A percentile compares a stretch with the other conserved stretches of the same genome.
Conservation (phyloP, 2,329 filamentous ascomycete genomes). For the Penicillium sp. region DNA sequence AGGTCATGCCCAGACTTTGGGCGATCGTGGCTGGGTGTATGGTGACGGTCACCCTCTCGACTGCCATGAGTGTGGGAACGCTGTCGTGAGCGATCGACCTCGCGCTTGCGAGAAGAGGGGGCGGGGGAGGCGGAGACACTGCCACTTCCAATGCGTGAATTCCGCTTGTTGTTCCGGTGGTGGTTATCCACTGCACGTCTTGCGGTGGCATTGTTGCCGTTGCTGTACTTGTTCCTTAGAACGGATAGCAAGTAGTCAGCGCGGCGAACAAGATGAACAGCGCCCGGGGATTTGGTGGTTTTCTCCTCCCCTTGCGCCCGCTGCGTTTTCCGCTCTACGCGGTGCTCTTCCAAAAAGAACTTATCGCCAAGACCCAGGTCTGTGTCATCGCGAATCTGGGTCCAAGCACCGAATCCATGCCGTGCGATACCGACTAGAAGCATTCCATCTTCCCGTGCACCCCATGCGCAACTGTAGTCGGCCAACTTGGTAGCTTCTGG, state of each 20-base stretch:
- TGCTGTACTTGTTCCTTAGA: conserved; percentile 78
- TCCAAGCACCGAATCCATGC: conserved; percentile 95
- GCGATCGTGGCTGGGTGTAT: conserved; percentile 45
- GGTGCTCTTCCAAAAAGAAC: conserved; percentile 94
- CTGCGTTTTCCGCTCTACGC: conserved; percentile 97
- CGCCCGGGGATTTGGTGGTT: conserved; percentile 78
- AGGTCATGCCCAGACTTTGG: conserved; percentile 34
- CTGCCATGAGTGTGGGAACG: conserved; percentile 41
- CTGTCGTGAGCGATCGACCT: conserved; percentile 42
- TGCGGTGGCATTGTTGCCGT: conserved; percentile 60
- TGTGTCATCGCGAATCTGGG: conserved; percentile 85
- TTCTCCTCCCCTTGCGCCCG: conserved; percentile 62
- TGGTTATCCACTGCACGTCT: conserved; percentile 86
- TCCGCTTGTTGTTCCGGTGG: conserved; percentile 89
- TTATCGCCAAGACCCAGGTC: conserved; percentile 86
- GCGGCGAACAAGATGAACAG: conserved; percentile 90
- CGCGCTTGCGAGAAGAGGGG: conserved; percentile 42
- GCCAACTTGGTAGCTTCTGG: conserved; percentile 89
- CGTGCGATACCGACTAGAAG: conserved; percentile 87
- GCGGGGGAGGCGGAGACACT: conserved; percentile 49
- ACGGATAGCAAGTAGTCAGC: conserved; percentile 96
- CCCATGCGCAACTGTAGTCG: conserved; percentile 89
- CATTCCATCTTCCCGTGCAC: conserved; percentile 93
- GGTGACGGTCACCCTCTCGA: conserved; percentile 44
- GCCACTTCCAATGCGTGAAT: conserved; percentile 33